Conservation (phyloP, 306 rosid species). For the Abrus precatorius region DNA sequence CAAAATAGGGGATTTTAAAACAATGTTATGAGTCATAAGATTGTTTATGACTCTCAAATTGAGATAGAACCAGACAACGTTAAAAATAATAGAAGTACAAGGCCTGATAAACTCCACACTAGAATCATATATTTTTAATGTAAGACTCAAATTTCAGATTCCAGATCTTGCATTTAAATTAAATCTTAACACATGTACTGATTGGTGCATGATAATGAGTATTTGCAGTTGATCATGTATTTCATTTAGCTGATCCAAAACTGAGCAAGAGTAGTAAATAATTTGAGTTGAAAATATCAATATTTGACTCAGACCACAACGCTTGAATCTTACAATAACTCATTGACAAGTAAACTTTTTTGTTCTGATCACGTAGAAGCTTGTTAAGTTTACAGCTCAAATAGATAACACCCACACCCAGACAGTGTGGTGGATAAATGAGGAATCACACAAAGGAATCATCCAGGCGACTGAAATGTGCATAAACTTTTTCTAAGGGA, state of each 20-base stretch:
- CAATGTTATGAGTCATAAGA: neutral
- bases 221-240: neutral
- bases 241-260: conserved; percentile 19
- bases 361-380: conserved; percentile 32
- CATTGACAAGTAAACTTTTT: neutral
- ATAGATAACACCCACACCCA: neutral
- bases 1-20: conserved; percentile 14
- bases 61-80: neutral
- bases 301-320: conserved; percentile 7
- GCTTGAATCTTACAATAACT: neutral
- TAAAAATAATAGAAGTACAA: neutral
- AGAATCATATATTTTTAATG: too few relatives aligned
- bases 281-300: conserved; percentile 7
- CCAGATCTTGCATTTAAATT: too few relatives aligned
- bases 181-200: neutral
- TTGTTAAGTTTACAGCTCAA: conserved; percentile 8
- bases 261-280: neutral
- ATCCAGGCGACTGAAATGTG: neutral
- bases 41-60: neutral
- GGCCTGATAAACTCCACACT: too few relatives aligned
- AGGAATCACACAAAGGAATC: conserved; percentile 11
- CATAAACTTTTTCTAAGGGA: neutral
- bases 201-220: neutral
- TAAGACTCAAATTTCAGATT: too few relatives aligned
- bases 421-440: neutral